These are phyloP conservation scores for Athelia sp. DNA, from an alignment of 1,284 basidiomycete genomes.

Conservation along the genomic window DNA sequence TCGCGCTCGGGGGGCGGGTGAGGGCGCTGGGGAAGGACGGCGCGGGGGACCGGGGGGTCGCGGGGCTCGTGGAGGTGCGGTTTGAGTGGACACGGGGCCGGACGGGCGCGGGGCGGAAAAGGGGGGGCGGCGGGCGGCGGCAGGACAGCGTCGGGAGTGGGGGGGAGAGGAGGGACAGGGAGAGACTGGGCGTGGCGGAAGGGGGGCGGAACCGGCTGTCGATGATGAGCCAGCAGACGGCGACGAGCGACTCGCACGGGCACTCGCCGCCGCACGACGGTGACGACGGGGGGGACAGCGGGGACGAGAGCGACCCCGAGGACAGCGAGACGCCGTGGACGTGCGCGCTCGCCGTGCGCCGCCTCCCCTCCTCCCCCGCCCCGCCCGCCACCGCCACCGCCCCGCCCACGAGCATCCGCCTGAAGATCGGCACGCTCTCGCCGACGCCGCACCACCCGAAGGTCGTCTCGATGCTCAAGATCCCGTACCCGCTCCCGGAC, in stretches of 20 bases:
- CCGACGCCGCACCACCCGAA: slow-evolving; percentile 97
- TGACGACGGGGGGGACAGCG: slow-evolving; percentile 37
- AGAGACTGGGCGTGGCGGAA: no score
- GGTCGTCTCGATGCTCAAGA: slow-evolving; percentile 85
- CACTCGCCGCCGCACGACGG: no score
- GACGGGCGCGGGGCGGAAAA: slow-evolving; percentile 15
- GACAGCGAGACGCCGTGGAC: slow-evolving; percentile 96
- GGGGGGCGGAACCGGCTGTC: slow-evolving; percentile 14
- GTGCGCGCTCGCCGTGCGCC: slow-evolving; percentile 69
- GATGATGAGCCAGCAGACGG: slow-evolving; percentile 22
- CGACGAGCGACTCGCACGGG: slow-evolving; percentile 23
- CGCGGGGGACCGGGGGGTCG: no score
- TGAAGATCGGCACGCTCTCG: slow-evolving; percentile 76
- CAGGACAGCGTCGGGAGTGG: background rate
- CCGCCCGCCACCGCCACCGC: slow-evolving; percentile 3
- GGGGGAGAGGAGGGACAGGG: no score
- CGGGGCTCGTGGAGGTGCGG: slow-evolving; percentile 51
- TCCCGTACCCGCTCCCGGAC: slow-evolving; percentile 82
- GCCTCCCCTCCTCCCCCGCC: no score
- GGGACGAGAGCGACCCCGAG: slow-evolving; percentile 84
- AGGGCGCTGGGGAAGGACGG: no score
- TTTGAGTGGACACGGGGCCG: slow-evolving; percentile 71
- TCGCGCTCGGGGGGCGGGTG: no score
- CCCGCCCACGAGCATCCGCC: slow-evolving; percentile 21
- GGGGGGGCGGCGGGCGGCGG: slow-evolving; percentile 8